Percentiles rank a stretch among this genome's conserved stretches.
Conservation (phyloP, 2,329 filamentous ascomycete species). For the Tolypocladium capitatum region DNA sequence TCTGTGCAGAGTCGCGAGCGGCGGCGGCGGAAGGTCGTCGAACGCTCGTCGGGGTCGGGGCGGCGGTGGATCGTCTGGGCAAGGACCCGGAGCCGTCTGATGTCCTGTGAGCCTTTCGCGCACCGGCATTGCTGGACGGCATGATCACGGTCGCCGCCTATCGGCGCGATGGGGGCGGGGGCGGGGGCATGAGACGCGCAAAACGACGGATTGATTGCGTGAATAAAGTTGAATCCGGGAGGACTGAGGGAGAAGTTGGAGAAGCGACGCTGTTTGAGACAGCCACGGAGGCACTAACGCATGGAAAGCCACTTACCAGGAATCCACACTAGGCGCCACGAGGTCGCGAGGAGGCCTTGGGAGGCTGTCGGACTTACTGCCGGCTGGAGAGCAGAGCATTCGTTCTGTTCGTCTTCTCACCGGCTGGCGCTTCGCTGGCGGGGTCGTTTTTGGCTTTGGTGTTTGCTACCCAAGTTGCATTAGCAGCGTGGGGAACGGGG, state of each 20-base stretch:
- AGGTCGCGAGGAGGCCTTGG: background rate
- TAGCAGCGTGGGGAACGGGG: background rate
- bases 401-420: too few relatives aligned
- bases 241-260: constrained; percentile 3
- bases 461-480: background rate
- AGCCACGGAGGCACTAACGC: background rate
- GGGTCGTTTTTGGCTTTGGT: background rate
- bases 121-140: constrained; percentile 11
- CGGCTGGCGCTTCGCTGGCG: background rate
- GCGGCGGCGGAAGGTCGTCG: constrained; percentile 6
- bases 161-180: constrained; percentile 11
- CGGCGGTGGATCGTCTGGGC: constrained; percentile 4
- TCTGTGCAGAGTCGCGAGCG: constrained; percentile 11
- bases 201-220: background rate
- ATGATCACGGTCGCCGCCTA: constrained; percentile 16
- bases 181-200: constrained; percentile 10
- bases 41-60: background rate
- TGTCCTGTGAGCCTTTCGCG: constrained; percentile 10
- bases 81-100: constrained; percentile 6
- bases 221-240: constrained; percentile 5
- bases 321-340: background rate
- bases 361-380: background rate
- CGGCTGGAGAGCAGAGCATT: background rate
- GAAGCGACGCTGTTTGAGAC: background rate
- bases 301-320: background rate